These are phyloP conservation scores for Brassica nigra DNA, from an alignment of 345 rosid species.

Conservation along the genomic window DNA sequence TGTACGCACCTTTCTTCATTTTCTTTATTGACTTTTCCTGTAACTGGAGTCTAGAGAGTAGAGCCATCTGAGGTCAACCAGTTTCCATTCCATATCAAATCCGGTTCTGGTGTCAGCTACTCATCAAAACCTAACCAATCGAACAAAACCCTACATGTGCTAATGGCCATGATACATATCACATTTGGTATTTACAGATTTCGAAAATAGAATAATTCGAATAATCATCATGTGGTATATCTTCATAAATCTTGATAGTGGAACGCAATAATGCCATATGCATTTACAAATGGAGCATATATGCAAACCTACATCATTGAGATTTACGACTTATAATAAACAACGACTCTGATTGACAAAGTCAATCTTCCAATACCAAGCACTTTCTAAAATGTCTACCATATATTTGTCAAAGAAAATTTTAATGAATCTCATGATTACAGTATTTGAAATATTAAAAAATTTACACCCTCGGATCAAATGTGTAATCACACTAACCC, in stretches of 20 bases:
- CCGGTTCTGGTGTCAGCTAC: background rate
- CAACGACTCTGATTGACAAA: slow-evolving; percentile 27
- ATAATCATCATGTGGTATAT: slow-evolving; percentile 2
- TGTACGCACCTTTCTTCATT: background rate
- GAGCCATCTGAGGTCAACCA: background rate
- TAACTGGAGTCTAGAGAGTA: background rate
- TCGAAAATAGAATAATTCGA: slow-evolving; percentile 4
- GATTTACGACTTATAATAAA: slow-evolving; percentile 27
- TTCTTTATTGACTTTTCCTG: background rate
- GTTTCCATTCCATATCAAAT: background rate
- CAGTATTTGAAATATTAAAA: slow-evolving; percentile 12
- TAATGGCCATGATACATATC: background rate
- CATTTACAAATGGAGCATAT: background rate
- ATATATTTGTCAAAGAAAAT: background rate
- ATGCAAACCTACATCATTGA: slow-evolving; percentile 20
- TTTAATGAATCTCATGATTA: slow-evolving; percentile 22
- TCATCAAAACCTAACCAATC: background rate
- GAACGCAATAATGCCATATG: slow-evolving; percentile 9
- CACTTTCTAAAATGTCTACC: slow-evolving; percentile 16
- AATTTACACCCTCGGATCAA: background rate
- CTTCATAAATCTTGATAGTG: slow-evolving; percentile 22
- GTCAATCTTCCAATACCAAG: slow-evolving; percentile 30
- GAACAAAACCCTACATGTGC: background rate
- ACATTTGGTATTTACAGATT: background rate
- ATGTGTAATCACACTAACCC: background rate